Percentiles rank a stretch among this genome's conserved stretches.
Conservation (phyloP, 352 stramenopile species). For the Elongisporangium undulatum region DNA sequence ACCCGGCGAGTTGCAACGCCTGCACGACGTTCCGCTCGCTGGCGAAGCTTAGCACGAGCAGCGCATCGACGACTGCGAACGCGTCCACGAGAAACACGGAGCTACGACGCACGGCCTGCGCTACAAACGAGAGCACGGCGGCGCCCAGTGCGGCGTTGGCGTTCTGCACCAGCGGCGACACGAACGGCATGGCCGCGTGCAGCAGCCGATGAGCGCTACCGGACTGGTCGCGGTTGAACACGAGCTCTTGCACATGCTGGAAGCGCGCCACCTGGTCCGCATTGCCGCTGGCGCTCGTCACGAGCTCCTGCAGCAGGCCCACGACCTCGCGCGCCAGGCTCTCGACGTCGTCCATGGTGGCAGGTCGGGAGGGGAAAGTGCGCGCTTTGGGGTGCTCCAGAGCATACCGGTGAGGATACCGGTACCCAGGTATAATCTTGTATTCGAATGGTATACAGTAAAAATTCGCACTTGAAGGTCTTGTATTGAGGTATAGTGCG, state of each 20-base stretch:
- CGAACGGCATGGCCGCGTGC: slow-evolving; percentile 30
- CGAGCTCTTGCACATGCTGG: slow-evolving; percentile 55
- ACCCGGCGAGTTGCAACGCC: slow-evolving; percentile 44
- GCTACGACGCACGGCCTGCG: slow-evolving; percentile 19
- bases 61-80: slow-evolving; percentile 46
- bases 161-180: slow-evolving; percentile 45
- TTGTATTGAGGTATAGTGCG: neutral
- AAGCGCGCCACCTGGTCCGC: slow-evolving; percentile 58
- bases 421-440: neutral
- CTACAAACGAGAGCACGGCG: slow-evolving; percentile 47
- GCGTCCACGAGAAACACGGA: slow-evolving; percentile 20
- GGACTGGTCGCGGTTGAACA: slow-evolving; percentile 52
- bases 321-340: slow-evolving; percentile 34
- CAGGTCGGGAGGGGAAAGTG: neutral
- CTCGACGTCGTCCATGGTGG: neutral
- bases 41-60: slow-evolving; percentile 66
- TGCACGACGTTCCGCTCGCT: slow-evolving; percentile 67
- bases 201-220: slow-evolving; percentile 30
- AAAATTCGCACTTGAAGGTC: too few species aligned
- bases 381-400: neutral
- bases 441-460: neutral
- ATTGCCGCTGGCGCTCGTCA: slow-evolving; percentile 19
- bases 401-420: neutral
- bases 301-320: slow-evolving; percentile 47
- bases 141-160: slow-evolving; percentile 58